Evolutionary conservation across 495 filamentous ascomycete genomes (phyloP), one percentile per base, ranked within the genome.

Genomic region (Talaromyces borbonicus): DNA sequence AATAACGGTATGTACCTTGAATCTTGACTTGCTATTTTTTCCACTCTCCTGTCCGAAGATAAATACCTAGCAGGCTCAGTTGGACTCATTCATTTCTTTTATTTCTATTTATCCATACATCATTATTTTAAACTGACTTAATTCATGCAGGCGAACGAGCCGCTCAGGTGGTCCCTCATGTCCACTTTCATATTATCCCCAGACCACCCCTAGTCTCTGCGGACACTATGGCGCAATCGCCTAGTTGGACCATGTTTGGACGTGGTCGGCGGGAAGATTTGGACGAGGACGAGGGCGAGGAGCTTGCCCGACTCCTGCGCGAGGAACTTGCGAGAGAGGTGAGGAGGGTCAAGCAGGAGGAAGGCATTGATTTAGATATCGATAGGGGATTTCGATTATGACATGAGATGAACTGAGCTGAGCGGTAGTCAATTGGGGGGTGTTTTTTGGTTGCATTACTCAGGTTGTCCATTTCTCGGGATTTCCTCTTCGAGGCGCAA

Each of bases 141-240:
- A 23, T 8, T 8, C 26, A 20, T 18, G 33, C 46, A 83, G 80
- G 90, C 2, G 78, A 76, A 0, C 71, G 84, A 19, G 90, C 90
- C 8, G 89, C 88, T 5, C 90, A 97, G 65, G 85, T 90, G 18
- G 87, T 97, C 2, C 80, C 81, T 16, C 90, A 95, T 62, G 81
- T 90, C 5, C 90, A 96, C 60, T 95, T 89, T 62, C 90, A 97
- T 52, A 73, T 97, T 20, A 90, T 96, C 35, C 90, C 90, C 2
- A 65, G 90, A 20, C 78, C 78, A 11, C 54, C 54, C 9, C 55
- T 46, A 11, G 16, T 33, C 16, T 60, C 56, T 61, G 58, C 31
- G 48, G 58, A 51, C 18, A 68, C 65, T 52, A 66, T 61, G 61
- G 74, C 68, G 2, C 8, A 29, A 62, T 67, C 53, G 50, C 81